Base-by-base conservation (phyloP, 2,329 filamentous ascomycete species). In the Diaporthe eres region DNA sequence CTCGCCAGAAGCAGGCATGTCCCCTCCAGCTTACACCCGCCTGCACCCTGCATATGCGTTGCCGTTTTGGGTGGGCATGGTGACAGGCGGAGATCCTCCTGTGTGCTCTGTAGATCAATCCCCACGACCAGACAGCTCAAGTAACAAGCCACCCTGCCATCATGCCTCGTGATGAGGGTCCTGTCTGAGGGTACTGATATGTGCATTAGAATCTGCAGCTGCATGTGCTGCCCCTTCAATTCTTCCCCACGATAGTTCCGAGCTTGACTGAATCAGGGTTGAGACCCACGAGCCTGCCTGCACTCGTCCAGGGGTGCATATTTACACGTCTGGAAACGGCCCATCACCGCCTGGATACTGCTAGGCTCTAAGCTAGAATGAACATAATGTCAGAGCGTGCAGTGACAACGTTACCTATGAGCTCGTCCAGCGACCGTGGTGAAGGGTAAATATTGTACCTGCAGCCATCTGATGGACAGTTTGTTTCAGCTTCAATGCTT, bases 261-360 rank as follows among this genome's bases (percentile, higher is more conserved):
- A 55, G 49, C 65, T 55, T 55, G 49, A 53, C 31, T 68, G 31
- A 39, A 68, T 53, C 47, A 22, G 1, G 9, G 13, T 25, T 4
- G 34, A 70, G 65, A 70, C 49, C 49, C 44, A 67, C 63, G 63
- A 51, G 31, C 3, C 65, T 53, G 65, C 53, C 49, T 51, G 49
- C 63, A 53, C 47, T 4, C 15, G 34, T 8, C 49, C 65, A 70
- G 49, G 49, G 49, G 65, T 28, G 17, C 65, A 55, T 39, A 34
- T 53, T 34, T 31, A 49, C 34, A 22, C 15, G 19, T 22, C 13
- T 17, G 12, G 22, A n/a, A n/a, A 6, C n/a, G 5, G 22, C n/a
- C 44, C 7, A 15, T 25, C 13, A 17, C 63, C 31, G n/a, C 17
- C 13, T 42, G 22, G 8, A 13, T 19, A 53, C 47, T 53, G 44